Conservation (phyloP, 768 basidiomycete genomes). For the Boletus edulis region DNA sequence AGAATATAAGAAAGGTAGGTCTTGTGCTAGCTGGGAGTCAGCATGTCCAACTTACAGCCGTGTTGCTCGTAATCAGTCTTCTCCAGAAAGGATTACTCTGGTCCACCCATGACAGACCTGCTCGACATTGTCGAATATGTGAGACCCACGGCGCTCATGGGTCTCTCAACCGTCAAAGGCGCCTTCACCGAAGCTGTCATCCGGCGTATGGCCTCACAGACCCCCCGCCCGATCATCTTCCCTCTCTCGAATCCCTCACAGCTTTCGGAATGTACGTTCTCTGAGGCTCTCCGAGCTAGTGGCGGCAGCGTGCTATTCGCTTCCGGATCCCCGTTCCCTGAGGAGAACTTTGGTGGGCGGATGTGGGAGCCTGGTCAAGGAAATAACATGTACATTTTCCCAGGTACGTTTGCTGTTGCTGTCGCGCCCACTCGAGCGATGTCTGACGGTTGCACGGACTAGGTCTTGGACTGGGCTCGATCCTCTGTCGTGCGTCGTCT, state of each 20-base stretch:
- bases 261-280: conserved; percentile 79
- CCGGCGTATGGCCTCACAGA: conserved; percentile 72
- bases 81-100: conserved; percentile 75
- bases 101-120: conserved; percentile 71
- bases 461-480: conserved; percentile 65
- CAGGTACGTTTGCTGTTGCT: conserved; percentile 37
- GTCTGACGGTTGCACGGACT: not conserved
- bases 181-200: conserved; percentile 76
- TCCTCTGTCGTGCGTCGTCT: conserved; percentile 61
- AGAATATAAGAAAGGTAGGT: conserved; percentile 79
- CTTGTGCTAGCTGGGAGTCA: not conserved
- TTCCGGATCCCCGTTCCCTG: conserved; percentile 82
- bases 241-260: conserved; percentile 86
- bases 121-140: conserved; percentile 78
- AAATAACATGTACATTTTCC: conserved; percentile 92
- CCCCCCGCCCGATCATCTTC: conserved; percentile 86
- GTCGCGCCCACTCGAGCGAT: not conserved
- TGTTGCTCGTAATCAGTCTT: conserved; percentile 54
- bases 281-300: conserved; percentile 70
- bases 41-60: not conserved
- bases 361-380: conserved; percentile 81
- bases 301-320: conserved; percentile 81
- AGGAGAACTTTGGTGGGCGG: conserved; percentile 52
- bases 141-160: conserved; percentile 85
- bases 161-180: conserved; percentile 84